These are phyloP conservation scores for Populus ilicifolia DNA, from an alignment of 345 rosid genomes.

Conservation along the genomic window DNA sequence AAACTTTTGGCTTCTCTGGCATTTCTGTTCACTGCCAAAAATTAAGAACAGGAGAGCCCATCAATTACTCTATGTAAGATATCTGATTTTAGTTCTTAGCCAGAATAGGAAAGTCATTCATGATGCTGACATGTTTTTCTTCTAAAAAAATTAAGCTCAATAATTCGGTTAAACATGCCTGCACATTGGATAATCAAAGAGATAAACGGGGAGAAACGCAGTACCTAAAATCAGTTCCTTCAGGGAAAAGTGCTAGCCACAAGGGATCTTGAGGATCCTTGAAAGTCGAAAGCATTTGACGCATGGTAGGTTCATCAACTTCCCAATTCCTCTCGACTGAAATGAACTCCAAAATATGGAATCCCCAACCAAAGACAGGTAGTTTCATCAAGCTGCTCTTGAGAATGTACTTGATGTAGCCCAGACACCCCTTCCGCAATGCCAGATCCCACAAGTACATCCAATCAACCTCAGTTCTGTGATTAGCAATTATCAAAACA, in stretches of 20 bases:
- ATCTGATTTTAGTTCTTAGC: neutral
- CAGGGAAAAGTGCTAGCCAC: slow-evolving; percentile 89
- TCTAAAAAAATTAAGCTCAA: neutral
- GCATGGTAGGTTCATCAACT: slow-evolving; percentile 58
- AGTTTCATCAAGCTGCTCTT: slow-evolving; percentile 81
- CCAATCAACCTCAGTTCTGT: slow-evolving; percentile 95
- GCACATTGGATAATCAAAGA: slow-evolving; percentile 11
- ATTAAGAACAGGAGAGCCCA: slow-evolving; percentile 1
- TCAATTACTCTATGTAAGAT: neutral
- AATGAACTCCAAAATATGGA: slow-evolving; percentile 76
- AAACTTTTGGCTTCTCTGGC: slow-evolving; percentile 54
- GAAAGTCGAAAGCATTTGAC: slow-evolving; percentile 57
- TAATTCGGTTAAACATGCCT: slow-evolving; percentile 1
- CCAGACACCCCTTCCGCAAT: slow-evolving; percentile 66
- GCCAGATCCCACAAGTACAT: slow-evolving; percentile 90
- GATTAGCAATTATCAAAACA: slow-evolving; percentile 63
- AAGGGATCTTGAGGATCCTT: slow-evolving; percentile 63
- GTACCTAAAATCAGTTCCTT: slow-evolving; percentile 89
- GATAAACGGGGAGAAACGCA: slow-evolving; percentile 19
- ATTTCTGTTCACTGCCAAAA: slow-evolving; percentile 60
- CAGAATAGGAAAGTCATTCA: neutral
- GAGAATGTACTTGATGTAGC: slow-evolving; percentile 68
- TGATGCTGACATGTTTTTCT: neutral
- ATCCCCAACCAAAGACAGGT: slow-evolving; percentile 84
- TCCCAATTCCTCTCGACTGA: slow-evolving; percentile 87